These are phyloP conservation scores for Coemansia sp. DNA, from an alignment of 192 early-diverging fungal species.

Conservation along the genomic window DNA sequence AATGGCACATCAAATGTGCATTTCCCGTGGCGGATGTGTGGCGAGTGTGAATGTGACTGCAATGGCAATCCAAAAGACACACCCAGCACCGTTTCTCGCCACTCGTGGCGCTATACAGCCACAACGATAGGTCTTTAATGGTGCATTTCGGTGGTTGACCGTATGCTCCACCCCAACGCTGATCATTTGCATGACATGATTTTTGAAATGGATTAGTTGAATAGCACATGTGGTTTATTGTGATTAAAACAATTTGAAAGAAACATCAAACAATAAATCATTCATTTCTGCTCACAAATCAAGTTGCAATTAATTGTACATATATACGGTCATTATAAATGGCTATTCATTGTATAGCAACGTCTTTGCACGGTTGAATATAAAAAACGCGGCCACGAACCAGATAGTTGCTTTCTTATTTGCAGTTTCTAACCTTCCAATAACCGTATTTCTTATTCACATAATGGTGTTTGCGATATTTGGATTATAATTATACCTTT, in stretches of 20 bases:
- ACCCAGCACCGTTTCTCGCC: not conserved
- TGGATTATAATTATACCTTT: too few relatives aligned
- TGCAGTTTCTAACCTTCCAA: too few relatives aligned
- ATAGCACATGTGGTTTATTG: not conserved
- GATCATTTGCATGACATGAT: not conserved
- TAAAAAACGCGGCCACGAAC: too few relatives aligned
- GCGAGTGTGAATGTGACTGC: slow-evolving; percentile 10
- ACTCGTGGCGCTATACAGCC: not conserved
- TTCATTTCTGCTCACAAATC: not conserved
- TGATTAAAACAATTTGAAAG: not conserved
- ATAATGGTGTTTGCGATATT: too few relatives aligned
- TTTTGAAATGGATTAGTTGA: not conserved
- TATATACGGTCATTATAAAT: too few relatives aligned
- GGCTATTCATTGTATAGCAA: too few relatives aligned
- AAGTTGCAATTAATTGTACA: too few relatives aligned
- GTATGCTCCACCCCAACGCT: not conserved
- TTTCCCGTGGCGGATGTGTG: slow-evolving; percentile 15
- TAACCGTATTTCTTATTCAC: too few relatives aligned
- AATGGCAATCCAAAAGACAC: not conserved
- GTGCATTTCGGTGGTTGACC: not conserved
- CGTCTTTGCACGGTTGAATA: too few relatives aligned
- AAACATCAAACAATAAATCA: not conserved
- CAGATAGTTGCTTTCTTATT: too few relatives aligned
- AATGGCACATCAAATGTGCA: not conserved
- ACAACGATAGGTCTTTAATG: not conserved